A percentile compares a stretch with the other conserved stretches of the same genome.
Conservation (phyloP, 1,284 basidiomycete species). For the Pterulicium gracile region DNA sequence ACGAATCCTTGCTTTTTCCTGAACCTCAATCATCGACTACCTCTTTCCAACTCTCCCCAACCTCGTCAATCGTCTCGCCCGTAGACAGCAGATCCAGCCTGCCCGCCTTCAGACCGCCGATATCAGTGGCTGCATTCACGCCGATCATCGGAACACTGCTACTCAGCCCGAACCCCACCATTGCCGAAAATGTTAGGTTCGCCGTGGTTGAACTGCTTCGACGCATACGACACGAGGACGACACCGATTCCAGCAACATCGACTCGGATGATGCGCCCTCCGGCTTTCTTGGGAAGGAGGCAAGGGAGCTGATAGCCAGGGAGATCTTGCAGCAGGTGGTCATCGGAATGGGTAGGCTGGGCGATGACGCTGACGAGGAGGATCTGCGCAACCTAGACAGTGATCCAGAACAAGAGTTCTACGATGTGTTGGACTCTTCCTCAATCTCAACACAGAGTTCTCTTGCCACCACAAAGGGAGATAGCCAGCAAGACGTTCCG, state of each 20-base stretch:
- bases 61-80: constrained; percentile 10
- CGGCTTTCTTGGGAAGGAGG: constrained; percentile 41
- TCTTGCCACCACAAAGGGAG: neutral
- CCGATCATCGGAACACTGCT: constrained; percentile 85
- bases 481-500: neutral
- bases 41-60: constrained; percentile 7
- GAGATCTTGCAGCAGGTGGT: constrained; percentile 81
- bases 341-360: constrained; percentile 77
- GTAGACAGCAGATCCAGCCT: constrained; percentile 17
- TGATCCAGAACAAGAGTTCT: constrained; percentile 14
- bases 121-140: constrained; percentile 83
- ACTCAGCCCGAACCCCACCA: constrained; percentile 66
- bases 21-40: constrained; percentile 1
- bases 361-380: constrained; percentile 38
- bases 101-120: constrained; percentile 25
- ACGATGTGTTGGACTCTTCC: constrained; percentile 1
- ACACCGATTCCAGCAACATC: constrained; percentile 13
- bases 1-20: constrained; percentile 20
- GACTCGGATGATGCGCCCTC: constrained; percentile 10
- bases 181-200: constrained; percentile 66
- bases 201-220: constrained; percentile 74
- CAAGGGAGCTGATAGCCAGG: constrained; percentile 59
- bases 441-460: neutral
- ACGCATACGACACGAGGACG: constrained; percentile 46
- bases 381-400: constrained; percentile 13